These are phyloP conservation scores for Auricularia cornea DNA, from an alignment of 768 basidiomycete species.

Conservation along the genomic window DNA sequence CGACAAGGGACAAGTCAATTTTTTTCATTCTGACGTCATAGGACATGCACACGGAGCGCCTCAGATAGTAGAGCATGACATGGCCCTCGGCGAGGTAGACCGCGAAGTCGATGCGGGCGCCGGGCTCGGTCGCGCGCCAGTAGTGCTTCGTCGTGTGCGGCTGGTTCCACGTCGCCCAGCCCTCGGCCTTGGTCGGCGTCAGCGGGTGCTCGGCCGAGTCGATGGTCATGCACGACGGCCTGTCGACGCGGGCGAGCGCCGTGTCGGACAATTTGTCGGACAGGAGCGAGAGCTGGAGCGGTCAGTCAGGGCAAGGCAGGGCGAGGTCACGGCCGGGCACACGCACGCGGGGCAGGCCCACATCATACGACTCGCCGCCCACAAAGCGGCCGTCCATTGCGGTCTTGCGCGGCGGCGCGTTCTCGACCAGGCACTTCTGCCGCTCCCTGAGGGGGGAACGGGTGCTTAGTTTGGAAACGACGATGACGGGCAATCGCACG, in stretches of 20 bases:
- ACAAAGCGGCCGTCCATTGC: background rate
- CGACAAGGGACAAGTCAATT: too few species aligned
- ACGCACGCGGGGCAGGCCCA: background rate
- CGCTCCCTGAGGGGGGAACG: background rate
- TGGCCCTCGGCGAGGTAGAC: background rate
- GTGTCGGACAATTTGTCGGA: background rate
- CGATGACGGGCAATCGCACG: background rate
- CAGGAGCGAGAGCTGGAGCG: background rate
- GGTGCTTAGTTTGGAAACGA: too few species aligned
- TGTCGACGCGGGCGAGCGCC: background rate
- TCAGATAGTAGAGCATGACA: slow-evolving; percentile 3
- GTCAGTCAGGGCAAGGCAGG: too few species aligned
- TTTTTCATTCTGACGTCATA: too few species aligned
- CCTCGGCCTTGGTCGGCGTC: background rate
- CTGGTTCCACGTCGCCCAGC: background rate
- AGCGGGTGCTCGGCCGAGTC: background rate
- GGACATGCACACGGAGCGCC: too few species aligned
- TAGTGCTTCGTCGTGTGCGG: slow-evolving; percentile 2
- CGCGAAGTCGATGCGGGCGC: background rate
- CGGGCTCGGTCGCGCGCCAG: slow-evolving; percentile 5
- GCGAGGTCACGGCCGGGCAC: background rate
- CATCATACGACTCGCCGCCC: background rate
- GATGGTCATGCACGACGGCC: background rate
- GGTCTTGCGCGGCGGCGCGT: background rate
- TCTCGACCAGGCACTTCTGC: background rate